Percentiles rank a stretch among this genome's conserved stretches.
Evolutionary conservation across 2,329 filamentous ascomycete genomes (phyloP).

Genomic region (Pleoardoris graminearum): DNA sequence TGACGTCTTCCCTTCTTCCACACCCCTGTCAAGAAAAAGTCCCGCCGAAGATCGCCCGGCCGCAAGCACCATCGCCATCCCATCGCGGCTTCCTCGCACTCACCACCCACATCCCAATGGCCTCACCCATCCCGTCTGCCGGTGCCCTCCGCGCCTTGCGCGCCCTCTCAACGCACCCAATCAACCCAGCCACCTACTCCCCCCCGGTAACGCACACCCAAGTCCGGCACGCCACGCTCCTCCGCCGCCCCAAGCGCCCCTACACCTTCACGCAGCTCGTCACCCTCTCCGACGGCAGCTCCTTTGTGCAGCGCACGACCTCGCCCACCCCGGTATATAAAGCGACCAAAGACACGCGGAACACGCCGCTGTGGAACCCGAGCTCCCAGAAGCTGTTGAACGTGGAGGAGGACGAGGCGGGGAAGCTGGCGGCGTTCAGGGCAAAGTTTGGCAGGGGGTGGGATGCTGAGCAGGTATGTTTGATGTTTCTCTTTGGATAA

Average conservation of each 20-base stretch:
- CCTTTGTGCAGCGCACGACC: constrained; percentile 78
- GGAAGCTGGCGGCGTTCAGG: constrained; percentile 83
- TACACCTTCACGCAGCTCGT: constrained; percentile 98
- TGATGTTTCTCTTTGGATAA: not conserved
- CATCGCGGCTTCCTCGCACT: constrained; percentile 4
- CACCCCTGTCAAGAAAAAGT: constrained; percentile 18
- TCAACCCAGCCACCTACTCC: not conserved
- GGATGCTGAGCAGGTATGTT: constrained; percentile 55
- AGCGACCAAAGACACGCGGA: constrained; percentile 80
- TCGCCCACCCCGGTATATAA: constrained; percentile 67
- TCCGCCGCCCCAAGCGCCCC: constrained; percentile 84
- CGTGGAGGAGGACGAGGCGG: constrained; percentile 93
- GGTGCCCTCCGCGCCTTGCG: constrained; percentile 36
- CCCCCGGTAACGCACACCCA: constrained; percentile 48
- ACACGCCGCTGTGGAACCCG: constrained; percentile 90
- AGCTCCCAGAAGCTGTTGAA: constrained; percentile 77
- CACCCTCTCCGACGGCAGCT: constrained; percentile 86
- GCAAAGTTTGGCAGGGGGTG: constrained; percentile 81
- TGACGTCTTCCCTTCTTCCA: not conserved
- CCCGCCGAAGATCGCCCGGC: constrained; percentile 15
- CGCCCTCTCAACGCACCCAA: constrained; percentile 25
- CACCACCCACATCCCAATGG: constrained; percentile 25
- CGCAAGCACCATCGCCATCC: constrained; percentile 11
- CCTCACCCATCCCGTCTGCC: constrained; percentile 37
- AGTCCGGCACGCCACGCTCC: constrained; percentile 79